A percentile compares a stretch with the other conserved stretches of the same genome.
Evolutionary conservation across 306 rosid species (phyloP).

Genomic region (Cicer chorassanicum): DNA sequence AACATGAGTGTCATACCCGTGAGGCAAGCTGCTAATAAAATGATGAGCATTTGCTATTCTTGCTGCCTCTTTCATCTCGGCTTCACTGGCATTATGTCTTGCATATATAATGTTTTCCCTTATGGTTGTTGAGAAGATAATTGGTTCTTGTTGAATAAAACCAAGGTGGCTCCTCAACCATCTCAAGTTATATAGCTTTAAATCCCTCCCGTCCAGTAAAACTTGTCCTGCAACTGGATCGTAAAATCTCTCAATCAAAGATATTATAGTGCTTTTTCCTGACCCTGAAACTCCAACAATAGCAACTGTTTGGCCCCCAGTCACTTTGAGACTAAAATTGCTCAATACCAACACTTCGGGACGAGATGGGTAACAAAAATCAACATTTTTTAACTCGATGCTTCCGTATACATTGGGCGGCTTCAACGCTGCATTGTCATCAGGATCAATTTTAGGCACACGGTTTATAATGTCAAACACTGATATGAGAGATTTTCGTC

Average conservation of each 20-base stretch:
- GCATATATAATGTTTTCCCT: conserved; percentile 98
- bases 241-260: conserved; percentile 89
- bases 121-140: conserved; percentile 94
- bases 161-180: conserved; percentile 98
- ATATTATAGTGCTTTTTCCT: conserved; percentile 96
- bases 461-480: conserved; percentile 96
- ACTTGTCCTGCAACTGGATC: conserved; percentile 99
- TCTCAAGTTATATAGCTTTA: conserved; percentile 85
- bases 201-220: conserved; percentile 83
- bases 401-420: conserved; percentile 93
- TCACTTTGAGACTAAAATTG: conserved; percentile 88
- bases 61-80: conserved; percentile 99
- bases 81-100: conserved; percentile 98
- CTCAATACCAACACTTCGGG: conserved; percentile 94
- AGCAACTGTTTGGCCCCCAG: conserved; percentile 93
- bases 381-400: conserved; percentile 84
- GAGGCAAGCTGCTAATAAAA: conserved; percentile 97
- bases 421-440: conserved; percentile 83
- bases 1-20: conserved; percentile 98
- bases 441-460: conserved; percentile 92
- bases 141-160: conserved; percentile 97
- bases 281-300: conserved; percentile 98
- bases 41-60: conserved; percentile 99
- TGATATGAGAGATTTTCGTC: conserved; percentile 87
- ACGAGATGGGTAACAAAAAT: conserved; percentile 92